Evolutionary conservation across 116 monocot species (phyloP).

Genomic region (Cymodocea nodosa): DNA sequence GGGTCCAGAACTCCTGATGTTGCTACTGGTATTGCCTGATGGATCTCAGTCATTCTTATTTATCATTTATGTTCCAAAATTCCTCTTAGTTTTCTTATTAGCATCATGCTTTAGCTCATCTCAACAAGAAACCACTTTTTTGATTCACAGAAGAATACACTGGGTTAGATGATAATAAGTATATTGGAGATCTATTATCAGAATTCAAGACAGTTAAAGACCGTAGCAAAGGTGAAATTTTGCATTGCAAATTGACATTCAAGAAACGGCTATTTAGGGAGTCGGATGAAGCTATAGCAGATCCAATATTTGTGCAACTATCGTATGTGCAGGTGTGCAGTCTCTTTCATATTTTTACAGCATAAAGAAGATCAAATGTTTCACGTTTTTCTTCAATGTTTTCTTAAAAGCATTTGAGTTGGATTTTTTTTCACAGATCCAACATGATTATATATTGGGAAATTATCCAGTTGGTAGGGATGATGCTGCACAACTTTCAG

Average conservation of each 20-base stretch:
- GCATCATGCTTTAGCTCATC: not conserved
- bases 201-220: slow-evolving; percentile 93
- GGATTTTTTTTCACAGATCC: slow-evolving; percentile 38
- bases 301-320: slow-evolving; percentile 95
- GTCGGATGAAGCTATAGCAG: slow-evolving; percentile 89
- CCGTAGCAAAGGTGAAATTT: slow-evolving; percentile 89
- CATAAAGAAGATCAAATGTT: no score
- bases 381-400: no score
- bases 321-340: slow-evolving; percentile 84
- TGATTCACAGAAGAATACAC: slow-evolving; percentile 77
- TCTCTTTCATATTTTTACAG: no score
- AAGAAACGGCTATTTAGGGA: slow-evolving; percentile 94
- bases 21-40: slow-evolving; percentile 52
- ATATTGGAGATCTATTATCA: slow-evolving; percentile 85
- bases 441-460: slow-evolving; percentile 96
- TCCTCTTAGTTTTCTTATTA: not conserved
- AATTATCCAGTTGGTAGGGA: slow-evolving; percentile 97
- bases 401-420: no score
- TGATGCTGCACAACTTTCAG: slow-evolving; percentile 91
- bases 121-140: slow-evolving; percentile 5
- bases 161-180: slow-evolving; percentile 96
- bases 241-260: slow-evolving; percentile 89
- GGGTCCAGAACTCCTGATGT: slow-evolving; percentile 74
- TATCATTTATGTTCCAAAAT: not conserved
- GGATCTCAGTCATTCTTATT: not conserved